phyloP scores from a whole-genome alignment of 768 basidiomycete species.

The Wakefieldia striispora region DNA sequence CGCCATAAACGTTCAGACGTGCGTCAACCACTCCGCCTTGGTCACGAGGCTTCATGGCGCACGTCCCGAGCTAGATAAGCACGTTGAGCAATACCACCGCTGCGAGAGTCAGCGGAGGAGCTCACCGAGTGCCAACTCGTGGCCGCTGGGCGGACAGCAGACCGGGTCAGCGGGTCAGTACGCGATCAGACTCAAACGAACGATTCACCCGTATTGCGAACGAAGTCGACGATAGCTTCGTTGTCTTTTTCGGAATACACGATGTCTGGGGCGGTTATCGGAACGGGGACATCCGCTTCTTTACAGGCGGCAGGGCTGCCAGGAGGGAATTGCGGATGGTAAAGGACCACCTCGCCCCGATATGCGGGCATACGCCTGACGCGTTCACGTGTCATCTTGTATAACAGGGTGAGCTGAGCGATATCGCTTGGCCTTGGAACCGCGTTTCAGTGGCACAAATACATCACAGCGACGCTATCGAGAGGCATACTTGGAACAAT shows the following conservation, averaged over 20 bases:
- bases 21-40: slow-evolving; percentile 11
- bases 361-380: slow-evolving; percentile 46
- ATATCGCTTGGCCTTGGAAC: slow-evolving; percentile 32
- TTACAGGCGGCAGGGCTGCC: slow-evolving; percentile 27
- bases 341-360: slow-evolving; percentile 7
- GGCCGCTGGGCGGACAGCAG: neutral
- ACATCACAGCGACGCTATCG: neutral
- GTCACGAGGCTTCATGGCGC: slow-evolving; percentile 54
- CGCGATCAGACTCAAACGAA: neutral
- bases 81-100: neutral
- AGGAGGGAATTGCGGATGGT: slow-evolving; percentile 25
- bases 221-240: slow-evolving; percentile 27
- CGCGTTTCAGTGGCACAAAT: neutral
- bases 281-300: slow-evolving; percentile 15
- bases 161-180: neutral
- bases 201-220: slow-evolving; percentile 4
- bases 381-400: slow-evolving; percentile 51
- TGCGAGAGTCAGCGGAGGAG: neutral
- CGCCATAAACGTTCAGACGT: slow-evolving; percentile 13
- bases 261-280: slow-evolving; percentile 28
- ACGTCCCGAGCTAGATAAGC: slow-evolving; percentile 54
- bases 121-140: neutral
- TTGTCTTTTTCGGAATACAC: slow-evolving; percentile 34
- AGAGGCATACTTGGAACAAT: slow-evolving; percentile 38
- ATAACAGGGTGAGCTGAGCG: slow-evolving; percentile 44